These are phyloP conservation scores for Hymenoscyphus scutula DNA, from an alignment of 2,329 filamentous ascomycete species.

Conservation along the genomic window DNA sequence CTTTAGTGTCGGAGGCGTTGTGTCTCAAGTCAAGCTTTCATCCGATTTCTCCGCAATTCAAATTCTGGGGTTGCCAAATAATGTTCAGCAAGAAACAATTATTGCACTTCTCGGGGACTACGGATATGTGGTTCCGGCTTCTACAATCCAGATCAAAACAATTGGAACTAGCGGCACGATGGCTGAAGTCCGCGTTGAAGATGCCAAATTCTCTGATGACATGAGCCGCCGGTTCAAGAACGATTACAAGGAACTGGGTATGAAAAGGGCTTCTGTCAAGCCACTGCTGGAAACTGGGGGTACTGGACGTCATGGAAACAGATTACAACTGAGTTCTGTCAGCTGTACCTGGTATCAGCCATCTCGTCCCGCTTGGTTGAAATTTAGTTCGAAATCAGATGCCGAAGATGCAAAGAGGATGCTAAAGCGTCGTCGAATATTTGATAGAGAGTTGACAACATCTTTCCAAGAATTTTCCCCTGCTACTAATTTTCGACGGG, in stretches of 20 bases:
- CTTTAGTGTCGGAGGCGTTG: constrained; percentile 12
- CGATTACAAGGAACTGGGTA: background rate
- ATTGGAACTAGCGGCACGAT: constrained; percentile 1
- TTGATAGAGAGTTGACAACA: background rate
- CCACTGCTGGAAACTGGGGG: background rate
- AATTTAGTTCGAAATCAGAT: background rate
- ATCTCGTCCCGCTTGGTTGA: constrained; percentile 14
- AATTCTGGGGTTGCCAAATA: constrained; percentile 9
- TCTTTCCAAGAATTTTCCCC: constrained; percentile 1
- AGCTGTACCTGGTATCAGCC: constrained; percentile 17
- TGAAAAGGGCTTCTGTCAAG: constrained; percentile 8
- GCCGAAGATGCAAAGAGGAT: background rate
- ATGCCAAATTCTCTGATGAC: constrained; percentile 11
- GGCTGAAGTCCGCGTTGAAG: constrained; percentile 17
- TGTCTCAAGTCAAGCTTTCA: constrained; percentile 13
- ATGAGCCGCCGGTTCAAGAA: constrained; percentile 9
- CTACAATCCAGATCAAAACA: constrained; percentile 10
- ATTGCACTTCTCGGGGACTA: constrained; percentile 5
- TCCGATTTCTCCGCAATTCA: constrained; percentile 18
- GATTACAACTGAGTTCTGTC: constrained; percentile 16
- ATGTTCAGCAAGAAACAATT: constrained; percentile 4
- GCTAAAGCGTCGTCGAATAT: background rate
- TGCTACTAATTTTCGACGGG: background rate
- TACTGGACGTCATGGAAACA: constrained; percentile 3
- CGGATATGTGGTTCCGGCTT: constrained; percentile 4